phyloP scores from a whole-genome alignment of 345 rosid genomes.

The Eutrema yunnanense region DNA sequence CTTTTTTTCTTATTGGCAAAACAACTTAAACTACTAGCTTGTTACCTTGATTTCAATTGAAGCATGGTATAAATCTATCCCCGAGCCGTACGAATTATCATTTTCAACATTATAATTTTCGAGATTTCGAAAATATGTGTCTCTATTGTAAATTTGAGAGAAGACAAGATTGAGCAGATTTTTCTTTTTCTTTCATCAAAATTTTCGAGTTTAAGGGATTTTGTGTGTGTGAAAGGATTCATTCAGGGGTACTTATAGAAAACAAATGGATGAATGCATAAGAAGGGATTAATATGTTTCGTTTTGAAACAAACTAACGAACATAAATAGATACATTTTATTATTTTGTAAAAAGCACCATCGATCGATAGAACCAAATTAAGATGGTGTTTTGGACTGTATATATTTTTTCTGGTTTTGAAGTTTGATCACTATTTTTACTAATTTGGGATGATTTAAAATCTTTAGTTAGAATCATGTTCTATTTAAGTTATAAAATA shows the following conservation, averaged over 20 bases:
- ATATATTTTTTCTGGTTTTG: background rate
- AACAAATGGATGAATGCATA: background rate
- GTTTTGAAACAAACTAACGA: background rate
- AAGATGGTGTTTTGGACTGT: background rate
- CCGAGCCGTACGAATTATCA: background rate
- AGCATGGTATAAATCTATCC: conserved; percentile 19
- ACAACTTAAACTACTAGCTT: background rate
- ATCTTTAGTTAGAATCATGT: background rate
- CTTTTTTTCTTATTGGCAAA: background rate
- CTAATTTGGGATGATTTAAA: background rate
- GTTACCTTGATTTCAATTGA: conserved; percentile 21
- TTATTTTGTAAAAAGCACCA: background rate
- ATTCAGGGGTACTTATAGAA: conserved; percentile 6
- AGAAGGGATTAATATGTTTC: conserved; percentile 7
- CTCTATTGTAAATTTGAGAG: background rate
- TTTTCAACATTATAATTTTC: background rate
- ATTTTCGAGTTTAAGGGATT: background rate
- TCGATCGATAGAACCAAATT: background rate
- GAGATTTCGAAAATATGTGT: background rate
- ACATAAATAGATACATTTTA: conserved; percentile 9
- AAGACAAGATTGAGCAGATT: background rate
- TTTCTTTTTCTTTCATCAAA: background rate
- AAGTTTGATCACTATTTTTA: background rate
- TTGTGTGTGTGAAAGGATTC: background rate
- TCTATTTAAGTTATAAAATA: background rate